Base-by-base conservation (phyloP, 768 basidiomycete genomes). In the Cyclocybe cylindracea region DNA sequence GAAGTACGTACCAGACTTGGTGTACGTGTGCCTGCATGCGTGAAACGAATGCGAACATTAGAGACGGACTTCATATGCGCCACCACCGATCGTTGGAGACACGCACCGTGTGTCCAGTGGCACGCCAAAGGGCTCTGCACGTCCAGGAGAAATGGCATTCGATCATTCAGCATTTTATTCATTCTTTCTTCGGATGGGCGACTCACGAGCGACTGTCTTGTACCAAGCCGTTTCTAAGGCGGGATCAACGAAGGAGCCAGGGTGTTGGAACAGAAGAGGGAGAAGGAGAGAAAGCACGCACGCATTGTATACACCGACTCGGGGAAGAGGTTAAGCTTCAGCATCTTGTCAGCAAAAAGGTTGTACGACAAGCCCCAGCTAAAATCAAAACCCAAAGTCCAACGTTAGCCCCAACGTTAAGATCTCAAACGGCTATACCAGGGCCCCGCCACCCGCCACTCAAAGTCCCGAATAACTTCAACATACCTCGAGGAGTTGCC, bases 301-400 rank as follows among this genome's bases (percentile, higher is more conserved):
- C 78, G 80, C 70, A 76, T 74, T 31, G 69, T 56, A 59, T 78
- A 82, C 10, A 82, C 61, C 8, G 72, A 74, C 6, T 60, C 42
- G 3, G 79, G 78, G 67, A 87, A 81, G 11, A 87, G 62, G 43
- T 78, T 74, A 16, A 80, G 72, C 34, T 75, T 75, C 43, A 87
- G 65, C 37, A 87, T 67, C 60, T 75, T 79, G 60, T 86, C 85
- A 8, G 76, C 81, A 50, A 75, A 85, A 44, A 88, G 59, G 67
- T 87, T 87, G 67, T 88, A 87, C 8, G 79, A 67, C 29, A 85
- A 59, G 4, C 81, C 80, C 84, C 83, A 85, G 52, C 78, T 79
- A 47, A 53, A 44, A 56, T n/a, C n/a, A n/a, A n/a, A n/a, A n/a
- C n/a, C n/a, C n/a, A n/a, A n/a, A n/a, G n/a, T n/a, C n/a, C n/a